Percentiles rank a stretch among this genome's conserved stretches.
phyloP scores from a whole-genome alignment of 345 rosid genomes.

The Salix suchowensis region DNA sequence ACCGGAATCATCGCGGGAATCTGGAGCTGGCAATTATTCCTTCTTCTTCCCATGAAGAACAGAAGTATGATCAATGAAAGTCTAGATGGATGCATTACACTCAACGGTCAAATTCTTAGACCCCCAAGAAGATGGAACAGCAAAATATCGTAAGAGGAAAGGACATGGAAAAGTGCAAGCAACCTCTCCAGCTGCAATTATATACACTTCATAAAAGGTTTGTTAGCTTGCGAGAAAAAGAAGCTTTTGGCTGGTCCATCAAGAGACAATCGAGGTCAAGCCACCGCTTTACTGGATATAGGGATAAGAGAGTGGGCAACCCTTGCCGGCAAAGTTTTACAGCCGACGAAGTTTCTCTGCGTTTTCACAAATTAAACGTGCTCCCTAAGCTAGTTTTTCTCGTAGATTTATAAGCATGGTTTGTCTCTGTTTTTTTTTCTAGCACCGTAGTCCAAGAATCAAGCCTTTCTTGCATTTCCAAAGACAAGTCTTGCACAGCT shows the following conservation, averaged over 20 bases:
- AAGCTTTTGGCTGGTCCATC: constrained; percentile 6
- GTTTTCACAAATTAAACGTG: constrained; percentile 45
- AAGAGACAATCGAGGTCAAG: neutral
- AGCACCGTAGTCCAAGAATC: neutral
- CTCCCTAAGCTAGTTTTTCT: constrained; percentile 30
- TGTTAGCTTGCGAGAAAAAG: neutral
- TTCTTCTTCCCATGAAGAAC: neutral
- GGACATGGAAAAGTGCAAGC: neutral
- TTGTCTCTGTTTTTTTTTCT: neutral
- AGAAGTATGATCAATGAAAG: neutral
- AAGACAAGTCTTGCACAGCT: neutral
- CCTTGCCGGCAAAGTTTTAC: constrained; percentile 28
- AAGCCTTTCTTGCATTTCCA: neutral
- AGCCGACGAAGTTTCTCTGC: constrained; percentile 29
- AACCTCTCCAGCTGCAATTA: neutral
- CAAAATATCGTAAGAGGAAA: neutral
- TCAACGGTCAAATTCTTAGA: neutral
- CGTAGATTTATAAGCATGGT: neutral
- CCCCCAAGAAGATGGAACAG: neutral
- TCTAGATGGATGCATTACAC: neutral
- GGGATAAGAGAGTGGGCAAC: neutral
- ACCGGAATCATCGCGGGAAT: neutral
- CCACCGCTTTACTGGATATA: neutral
- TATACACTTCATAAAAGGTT: neutral
- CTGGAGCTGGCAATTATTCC: neutral